A percentile compares a stretch with the other conserved stretches of the same genome.
Conservation (phyloP, 164 flowering plant genomes). For the Euptelea pleiosperma region DNA sequence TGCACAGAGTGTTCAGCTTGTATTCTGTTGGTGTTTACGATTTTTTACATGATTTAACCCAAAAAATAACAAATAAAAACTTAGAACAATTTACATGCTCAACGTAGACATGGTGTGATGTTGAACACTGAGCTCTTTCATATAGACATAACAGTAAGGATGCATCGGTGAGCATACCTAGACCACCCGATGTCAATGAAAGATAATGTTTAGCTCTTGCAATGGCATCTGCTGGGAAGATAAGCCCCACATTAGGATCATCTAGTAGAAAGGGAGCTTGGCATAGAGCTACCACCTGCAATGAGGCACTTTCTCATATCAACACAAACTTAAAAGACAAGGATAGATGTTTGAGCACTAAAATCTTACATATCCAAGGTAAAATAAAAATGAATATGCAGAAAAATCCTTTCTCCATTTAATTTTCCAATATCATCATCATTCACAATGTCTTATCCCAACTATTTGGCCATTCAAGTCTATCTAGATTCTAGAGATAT, state of each 20-base stretch:
- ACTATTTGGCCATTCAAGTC: no score
- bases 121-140: no score
- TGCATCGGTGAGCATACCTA: constrained; percentile 48
- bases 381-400: background rate
- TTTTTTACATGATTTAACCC: no score
- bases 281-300: constrained; percentile 93
- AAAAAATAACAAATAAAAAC: no score
- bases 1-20: background rate
- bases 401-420: no score
- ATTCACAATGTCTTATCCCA: no score
- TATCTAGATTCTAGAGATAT: no score
- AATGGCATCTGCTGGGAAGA: constrained; percentile 98
- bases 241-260: constrained; percentile 89
- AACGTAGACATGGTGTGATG: background rate
- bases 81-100: no score
- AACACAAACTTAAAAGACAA: constrained; percentile 3
- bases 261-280: constrained; percentile 98
- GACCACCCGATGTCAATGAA: constrained; percentile 80
- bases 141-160: background rate
- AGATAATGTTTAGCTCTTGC: constrained; percentile 94
- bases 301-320: constrained; percentile 11
- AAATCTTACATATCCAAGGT: background rate
- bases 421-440: no score
- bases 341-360: background rate
- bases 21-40: background rate